Percentiles rank a stretch among this genome's conserved stretches.
phyloP scores from a whole-genome alignment of 202 grass and related monocot species.

The Brachypodium distachyon region DNA sequence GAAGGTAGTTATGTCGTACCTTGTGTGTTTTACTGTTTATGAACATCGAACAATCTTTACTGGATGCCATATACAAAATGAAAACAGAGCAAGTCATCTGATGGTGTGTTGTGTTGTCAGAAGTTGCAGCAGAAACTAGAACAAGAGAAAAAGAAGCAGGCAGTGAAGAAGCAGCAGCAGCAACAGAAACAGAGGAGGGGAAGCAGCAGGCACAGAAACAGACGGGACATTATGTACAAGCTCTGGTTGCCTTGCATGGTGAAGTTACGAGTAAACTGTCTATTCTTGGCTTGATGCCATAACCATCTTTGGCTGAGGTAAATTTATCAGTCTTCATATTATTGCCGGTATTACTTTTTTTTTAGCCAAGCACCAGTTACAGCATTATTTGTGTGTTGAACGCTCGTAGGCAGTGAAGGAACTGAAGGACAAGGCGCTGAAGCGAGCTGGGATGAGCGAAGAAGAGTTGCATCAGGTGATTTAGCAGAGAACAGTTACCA shows the following conservation, averaged over 20 bases:
- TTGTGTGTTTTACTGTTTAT: background rate
- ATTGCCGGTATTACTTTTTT: background rate
- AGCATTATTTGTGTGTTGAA: background rate
- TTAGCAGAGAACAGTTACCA: constrained; percentile 43
- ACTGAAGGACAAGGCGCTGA: constrained; percentile 70
- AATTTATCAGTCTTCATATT: background rate
- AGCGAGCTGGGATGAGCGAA: constrained; percentile 45
- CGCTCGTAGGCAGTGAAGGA: constrained; percentile 43
- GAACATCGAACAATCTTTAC: background rate
- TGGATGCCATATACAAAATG: background rate
- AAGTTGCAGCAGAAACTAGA: constrained; percentile 5
- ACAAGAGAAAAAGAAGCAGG: background rate
- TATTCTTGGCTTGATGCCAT: constrained; percentile 31
- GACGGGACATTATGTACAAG: constrained; percentile 24
- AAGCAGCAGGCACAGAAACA: background rate
- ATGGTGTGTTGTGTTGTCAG: background rate
- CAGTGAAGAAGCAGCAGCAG: constrained; percentile 26
- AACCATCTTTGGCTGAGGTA: constrained; percentile 33
- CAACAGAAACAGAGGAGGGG: background rate
- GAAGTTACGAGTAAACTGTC: constrained; percentile 31
- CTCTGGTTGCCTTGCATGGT: constrained; percentile 37
- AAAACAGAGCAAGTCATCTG: background rate
- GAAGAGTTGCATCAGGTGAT: constrained; percentile 53
- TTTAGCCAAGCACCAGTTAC: background rate
- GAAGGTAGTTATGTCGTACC: constrained; percentile 24